Evolutionary conservation across 306 rosid species (phyloP).

Genomic region (Ormosia emarginata): DNA sequence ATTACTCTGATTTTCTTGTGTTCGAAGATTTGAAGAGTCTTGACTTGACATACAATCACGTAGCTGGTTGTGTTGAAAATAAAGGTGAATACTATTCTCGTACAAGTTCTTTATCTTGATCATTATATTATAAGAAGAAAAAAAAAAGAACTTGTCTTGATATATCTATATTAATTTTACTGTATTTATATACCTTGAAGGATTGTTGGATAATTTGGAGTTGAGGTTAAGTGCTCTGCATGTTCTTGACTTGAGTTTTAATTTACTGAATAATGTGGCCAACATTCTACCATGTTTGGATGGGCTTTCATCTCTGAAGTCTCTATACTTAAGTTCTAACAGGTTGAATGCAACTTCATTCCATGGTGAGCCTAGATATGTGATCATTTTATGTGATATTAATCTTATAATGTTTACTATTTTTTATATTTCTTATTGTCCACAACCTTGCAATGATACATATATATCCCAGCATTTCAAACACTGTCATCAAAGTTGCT

Average conservation of each 20-base stretch:
- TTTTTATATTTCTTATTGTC: not conserved
- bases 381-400: too few species aligned
- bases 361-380: not conserved
- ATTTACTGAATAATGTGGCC: accelerated
- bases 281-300: not conserved
- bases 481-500: not conserved
- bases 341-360: not conserved
- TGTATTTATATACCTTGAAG: too few species aligned
- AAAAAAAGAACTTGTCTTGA: too few species aligned
- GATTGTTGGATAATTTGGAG: not conserved
- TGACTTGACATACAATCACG: not conserved
- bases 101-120: too few species aligned
- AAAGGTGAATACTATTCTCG: not conserved
- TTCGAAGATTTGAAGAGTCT: not conserved
- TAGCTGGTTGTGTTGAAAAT: not conserved
- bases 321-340: not conserved
- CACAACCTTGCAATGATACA: not conserved
- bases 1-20: not conserved
- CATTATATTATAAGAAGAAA: too few species aligned
- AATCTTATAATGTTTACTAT: not conserved
- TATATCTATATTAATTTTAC: too few species aligned
- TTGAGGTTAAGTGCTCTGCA: not conserved
- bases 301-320: not conserved
- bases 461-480: not conserved
- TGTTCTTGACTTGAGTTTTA: not conserved